These are phyloP conservation scores for Xanthoceras sorbifolium DNA, from an alignment of 345 rosid genomes.

Conservation along the genomic window DNA sequence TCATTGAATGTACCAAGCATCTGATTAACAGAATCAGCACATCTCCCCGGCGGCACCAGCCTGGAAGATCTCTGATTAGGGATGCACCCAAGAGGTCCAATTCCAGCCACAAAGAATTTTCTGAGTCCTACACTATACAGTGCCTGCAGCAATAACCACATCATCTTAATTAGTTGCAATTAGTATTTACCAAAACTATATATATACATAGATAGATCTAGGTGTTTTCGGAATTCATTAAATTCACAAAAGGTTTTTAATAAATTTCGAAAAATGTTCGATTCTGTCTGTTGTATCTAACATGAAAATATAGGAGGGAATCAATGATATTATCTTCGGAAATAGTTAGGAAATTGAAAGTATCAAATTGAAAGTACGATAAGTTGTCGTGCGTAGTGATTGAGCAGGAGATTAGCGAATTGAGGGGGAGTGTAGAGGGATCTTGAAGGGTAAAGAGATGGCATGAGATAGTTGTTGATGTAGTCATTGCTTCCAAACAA, in stretches of 20 bases:
- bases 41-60: constrained; percentile 52
- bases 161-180: too few relatives aligned
- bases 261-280: too few relatives aligned
- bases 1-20: constrained; percentile 67
- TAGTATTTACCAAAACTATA: too few relatives aligned
- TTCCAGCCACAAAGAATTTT: constrained; percentile 62
- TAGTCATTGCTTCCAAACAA: constrained; percentile 93
- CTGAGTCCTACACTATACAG: constrained; percentile 72
- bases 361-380: constrained; percentile 36
- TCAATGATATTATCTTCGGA: too few relatives aligned
- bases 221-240: not conserved
- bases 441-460: constrained; percentile 59
- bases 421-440: constrained; percentile 51
- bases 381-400: constrained; percentile 61
- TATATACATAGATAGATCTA: too few relatives aligned
- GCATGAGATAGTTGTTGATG: constrained; percentile 90
- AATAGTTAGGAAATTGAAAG: not conserved
- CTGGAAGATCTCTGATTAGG: constrained; percentile 65
- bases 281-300: too few relatives aligned
- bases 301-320: too few relatives aligned
- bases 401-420: constrained; percentile 67
- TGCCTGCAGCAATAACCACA: constrained; percentile 33
- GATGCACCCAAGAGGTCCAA: constrained; percentile 84
- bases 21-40: constrained; percentile 69
- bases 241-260: not conserved